A percentile compares a stretch with the other conserved stretches of the same genome.
phyloP scores from a whole-genome alignment of 2,329 filamentous ascomycete genomes.

The Paraphaeosphaeria sporulosa region DNA sequence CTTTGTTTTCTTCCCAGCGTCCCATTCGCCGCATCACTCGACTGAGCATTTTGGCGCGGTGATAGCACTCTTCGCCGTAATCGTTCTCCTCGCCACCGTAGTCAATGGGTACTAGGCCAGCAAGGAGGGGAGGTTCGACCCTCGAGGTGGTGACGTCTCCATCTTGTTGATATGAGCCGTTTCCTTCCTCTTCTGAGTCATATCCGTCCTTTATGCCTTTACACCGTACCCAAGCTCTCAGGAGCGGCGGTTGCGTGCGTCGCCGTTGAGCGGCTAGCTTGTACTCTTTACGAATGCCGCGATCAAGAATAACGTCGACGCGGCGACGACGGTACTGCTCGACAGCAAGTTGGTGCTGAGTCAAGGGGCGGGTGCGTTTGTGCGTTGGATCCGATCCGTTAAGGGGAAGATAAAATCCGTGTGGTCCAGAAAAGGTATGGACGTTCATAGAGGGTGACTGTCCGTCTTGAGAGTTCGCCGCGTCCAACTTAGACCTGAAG shows the following conservation, averaged over 20 bases:
- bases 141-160: constrained; percentile 34
- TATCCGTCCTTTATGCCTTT: constrained; percentile 56
- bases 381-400: constrained; percentile 57
- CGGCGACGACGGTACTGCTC: constrained; percentile 79
- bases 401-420: constrained; percentile 59
- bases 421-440: constrained; percentile 58
- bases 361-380: constrained; percentile 74
- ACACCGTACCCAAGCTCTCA: constrained; percentile 71
- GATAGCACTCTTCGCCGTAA: constrained; percentile 76
- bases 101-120: constrained; percentile 67
- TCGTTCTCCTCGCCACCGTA: constrained; percentile 69
- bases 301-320: constrained; percentile 82
- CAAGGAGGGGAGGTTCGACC: constrained; percentile 45
- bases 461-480: constrained; percentile 40
- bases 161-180: constrained; percentile 48
- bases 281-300: constrained; percentile 73
- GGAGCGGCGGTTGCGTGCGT: constrained; percentile 70
- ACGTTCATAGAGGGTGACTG: constrained; percentile 43
- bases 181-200: constrained; percentile 54
- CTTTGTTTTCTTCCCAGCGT: constrained; percentile 67
- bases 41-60: constrained; percentile 71
- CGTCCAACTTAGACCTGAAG: constrained; percentile 47
- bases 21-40: constrained; percentile 70
- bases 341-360: constrained; percentile 82
- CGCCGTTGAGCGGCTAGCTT: constrained; percentile 68